Evolutionary conservation across 176 grass and related monocot species (phyloP).

Genomic region (Eragrostis nindensis): DNA sequence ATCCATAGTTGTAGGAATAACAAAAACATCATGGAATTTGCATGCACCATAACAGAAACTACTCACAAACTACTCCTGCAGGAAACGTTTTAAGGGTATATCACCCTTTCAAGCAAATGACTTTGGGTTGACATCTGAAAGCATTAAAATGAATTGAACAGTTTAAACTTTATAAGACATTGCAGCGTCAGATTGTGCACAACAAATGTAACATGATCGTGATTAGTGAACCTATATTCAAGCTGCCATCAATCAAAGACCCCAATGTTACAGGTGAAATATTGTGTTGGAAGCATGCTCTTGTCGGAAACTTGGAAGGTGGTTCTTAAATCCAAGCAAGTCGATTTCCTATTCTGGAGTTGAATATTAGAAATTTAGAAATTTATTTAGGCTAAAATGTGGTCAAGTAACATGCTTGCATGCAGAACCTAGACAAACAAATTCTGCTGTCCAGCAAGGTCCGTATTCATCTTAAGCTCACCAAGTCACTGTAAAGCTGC

Average conservation of each 20-base stretch:
- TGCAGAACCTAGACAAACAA: slow-evolving; percentile 19
- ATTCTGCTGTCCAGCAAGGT: slow-evolving; percentile 18
- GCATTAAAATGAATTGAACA: not conserved
- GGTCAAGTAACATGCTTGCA: slow-evolving; percentile 24
- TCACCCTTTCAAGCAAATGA: slow-evolving; percentile 15
- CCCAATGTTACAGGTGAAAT: slow-evolving; percentile 7
- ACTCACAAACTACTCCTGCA: slow-evolving; percentile 17
- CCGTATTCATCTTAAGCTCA: slow-evolving; percentile 30
- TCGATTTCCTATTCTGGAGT: slow-evolving; percentile 8
- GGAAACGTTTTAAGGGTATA: not conserved
- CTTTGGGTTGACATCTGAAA: not conserved
- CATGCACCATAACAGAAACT: not conserved
- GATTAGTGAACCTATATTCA: slow-evolving; percentile 15
- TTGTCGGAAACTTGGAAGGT: not conserved
- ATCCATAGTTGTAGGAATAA: slow-evolving; percentile 12
- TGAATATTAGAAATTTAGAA: slow-evolving; percentile 9
- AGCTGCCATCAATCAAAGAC: slow-evolving; percentile 33
- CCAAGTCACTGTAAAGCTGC: not conserved
- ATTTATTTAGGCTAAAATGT: slow-evolving; percentile 15
- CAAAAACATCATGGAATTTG: not conserved
- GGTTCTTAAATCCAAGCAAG: slow-evolving; percentile 22
- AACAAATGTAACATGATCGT: slow-evolving; percentile 17
- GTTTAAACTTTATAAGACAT: slow-evolving; percentile 19
- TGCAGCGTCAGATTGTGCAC: slow-evolving; percentile 13
- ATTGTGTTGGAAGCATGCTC: slow-evolving; percentile 11